Evolutionary conservation across 768 basidiomycete genomes (phyloP).

Genomic region (Tylopilus felleus): DNA sequence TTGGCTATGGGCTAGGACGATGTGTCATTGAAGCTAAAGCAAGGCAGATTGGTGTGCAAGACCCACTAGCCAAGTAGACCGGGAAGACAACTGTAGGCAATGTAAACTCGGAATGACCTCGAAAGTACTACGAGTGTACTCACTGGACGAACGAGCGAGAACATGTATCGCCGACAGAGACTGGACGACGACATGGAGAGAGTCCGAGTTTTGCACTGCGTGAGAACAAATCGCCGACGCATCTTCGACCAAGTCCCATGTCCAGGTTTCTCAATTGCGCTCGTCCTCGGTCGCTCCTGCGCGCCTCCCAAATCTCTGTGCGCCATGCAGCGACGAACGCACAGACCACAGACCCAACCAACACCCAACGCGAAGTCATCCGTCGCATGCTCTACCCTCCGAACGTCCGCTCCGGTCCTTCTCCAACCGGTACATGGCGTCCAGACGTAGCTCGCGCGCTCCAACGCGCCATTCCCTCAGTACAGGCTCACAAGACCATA

Average conservation of each 20-base stretch:
- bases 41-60: background rate
- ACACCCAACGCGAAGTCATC: constrained; percentile 69
- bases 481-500: constrained; percentile 89
- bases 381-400: constrained; percentile 79
- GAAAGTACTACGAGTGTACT: background rate
- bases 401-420: constrained; percentile 64
- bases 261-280: constrained; percentile 33
- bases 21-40: background rate
- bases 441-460: constrained; percentile 74
- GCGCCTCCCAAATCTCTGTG: constrained; percentile 33
- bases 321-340: constrained; percentile 40
- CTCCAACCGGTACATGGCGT: constrained; percentile 83
- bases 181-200: constrained; percentile 19
- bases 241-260: constrained; percentile 28
- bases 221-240: constrained; percentile 18
- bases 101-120: background rate
- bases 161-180: constrained; percentile 27
- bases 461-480: constrained; percentile 80
- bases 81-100: constrained; percentile 40
- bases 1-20: background rate
- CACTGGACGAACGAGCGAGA: constrained; percentile 15
- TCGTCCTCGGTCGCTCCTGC: constrained; percentile 15
- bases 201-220: constrained; percentile 6
- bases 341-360: constrained; percentile 33
- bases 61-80: constrained; percentile 5